Percentiles rank a stretch among this genome's conserved stretches.
These are phyloP conservation scores for Backusella tarrabulga DNA, from an alignment of 192 early-diverging fungal genomes.

Conservation along the genomic window DNA sequence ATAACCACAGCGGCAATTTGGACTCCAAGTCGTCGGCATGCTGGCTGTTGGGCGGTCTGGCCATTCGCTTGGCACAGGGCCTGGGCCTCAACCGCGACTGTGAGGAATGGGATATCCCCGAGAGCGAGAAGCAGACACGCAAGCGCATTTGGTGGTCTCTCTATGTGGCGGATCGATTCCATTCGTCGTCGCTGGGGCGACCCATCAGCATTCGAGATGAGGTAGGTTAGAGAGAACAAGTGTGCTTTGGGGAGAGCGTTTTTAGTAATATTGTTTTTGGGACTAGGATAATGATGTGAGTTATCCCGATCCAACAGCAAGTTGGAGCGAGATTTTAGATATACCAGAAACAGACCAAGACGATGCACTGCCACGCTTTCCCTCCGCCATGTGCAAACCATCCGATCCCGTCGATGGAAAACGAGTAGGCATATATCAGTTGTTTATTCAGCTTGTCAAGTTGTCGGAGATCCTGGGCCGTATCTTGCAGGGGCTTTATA, in stretches of 20 bases:
- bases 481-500: conserved; percentile 37
- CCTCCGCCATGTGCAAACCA: conserved; percentile 22
- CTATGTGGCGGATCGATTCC: conserved; percentile 67
- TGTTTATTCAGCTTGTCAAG: conserved; percentile 39
- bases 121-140: conserved; percentile 60
- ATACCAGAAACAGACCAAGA: conserved; percentile 13
- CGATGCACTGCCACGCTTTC: conserved; percentile 16
- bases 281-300: conserved; percentile 31
- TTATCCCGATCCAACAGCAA: conserved; percentile 27
- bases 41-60: conserved; percentile 28
- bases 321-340: conserved; percentile 33
- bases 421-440: conserved; percentile 22
- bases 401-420: not conserved
- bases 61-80: conserved; percentile 55
- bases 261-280: not conserved
- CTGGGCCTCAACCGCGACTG: conserved; percentile 72
- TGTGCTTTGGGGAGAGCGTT: no score
- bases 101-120: conserved; percentile 51
- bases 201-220: conserved; percentile 48
- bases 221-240: not conserved
- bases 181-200: conserved; percentile 66
- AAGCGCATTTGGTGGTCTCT: conserved; percentile 77
- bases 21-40: conserved; percentile 33
- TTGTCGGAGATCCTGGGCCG: conserved; percentile 37
- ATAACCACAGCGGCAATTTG: conserved; percentile 33